Evolutionary conservation across 192 early-diverging fungal species (phyloP).

Genomic region (Podochytrium sp.): DNA sequence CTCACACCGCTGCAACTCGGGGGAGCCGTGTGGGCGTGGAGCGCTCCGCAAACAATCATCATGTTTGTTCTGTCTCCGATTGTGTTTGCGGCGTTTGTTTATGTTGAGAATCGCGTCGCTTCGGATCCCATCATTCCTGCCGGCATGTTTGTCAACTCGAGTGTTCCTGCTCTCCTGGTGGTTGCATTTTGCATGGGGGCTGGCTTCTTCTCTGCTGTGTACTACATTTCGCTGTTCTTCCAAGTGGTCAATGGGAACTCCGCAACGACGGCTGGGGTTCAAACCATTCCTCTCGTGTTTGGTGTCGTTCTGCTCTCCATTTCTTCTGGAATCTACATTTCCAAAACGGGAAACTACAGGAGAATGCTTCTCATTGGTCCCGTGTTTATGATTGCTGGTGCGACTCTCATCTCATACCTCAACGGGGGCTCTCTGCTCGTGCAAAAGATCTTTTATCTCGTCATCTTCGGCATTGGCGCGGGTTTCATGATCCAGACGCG

Average conservation of each 20-base stretch:
- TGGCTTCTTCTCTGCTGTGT: conserved; percentile 19
- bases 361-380: conserved; percentile 62
- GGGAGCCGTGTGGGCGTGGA: conserved; percentile 64
- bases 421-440: conserved; percentile 47
- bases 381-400: conserved; percentile 56
- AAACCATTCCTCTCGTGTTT: conserved; percentile 36
- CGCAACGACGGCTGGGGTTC: conserved; percentile 31
- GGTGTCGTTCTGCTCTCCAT: conserved; percentile 29
- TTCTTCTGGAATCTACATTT: conserved; percentile 16
- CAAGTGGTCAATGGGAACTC: conserved; percentile 37
- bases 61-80: conserved; percentile 58
- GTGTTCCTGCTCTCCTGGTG: conserved; percentile 18
- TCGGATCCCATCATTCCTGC: conserved; percentile 38
- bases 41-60: conserved; percentile 53
- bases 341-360: conserved; percentile 51
- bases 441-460: conserved; percentile 60
- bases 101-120: conserved; percentile 27
- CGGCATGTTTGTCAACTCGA: conserved; percentile 17
- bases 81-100: conserved; percentile 11
- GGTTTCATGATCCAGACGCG: conserved; percentile 72
- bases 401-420: conserved; percentile 62
- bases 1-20: conserved; percentile 71
- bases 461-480: conserved; percentile 70
- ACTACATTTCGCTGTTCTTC: conserved; percentile 29
- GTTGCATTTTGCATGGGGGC: conserved; percentile 16